These are phyloP conservation scores for Cruciata laevipes DNA, from an alignment of 257 asterid genomes.

Conservation along the genomic window DNA sequence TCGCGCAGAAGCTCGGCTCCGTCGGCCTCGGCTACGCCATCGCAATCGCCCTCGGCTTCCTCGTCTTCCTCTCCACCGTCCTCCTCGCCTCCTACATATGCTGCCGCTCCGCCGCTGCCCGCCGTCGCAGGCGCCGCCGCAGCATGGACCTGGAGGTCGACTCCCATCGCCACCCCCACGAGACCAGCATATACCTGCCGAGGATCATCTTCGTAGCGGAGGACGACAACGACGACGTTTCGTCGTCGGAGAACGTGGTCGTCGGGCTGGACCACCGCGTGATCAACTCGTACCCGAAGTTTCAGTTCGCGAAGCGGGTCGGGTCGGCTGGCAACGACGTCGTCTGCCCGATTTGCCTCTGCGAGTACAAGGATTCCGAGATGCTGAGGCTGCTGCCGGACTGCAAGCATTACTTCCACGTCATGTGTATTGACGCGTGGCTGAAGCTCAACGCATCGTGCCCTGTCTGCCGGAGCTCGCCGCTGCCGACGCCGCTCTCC, in stretches of 20 bases:
- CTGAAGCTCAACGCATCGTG: slow-evolving; percentile 82
- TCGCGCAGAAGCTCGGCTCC: slow-evolving; percentile 26
- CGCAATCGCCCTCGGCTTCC: slow-evolving; percentile 73
- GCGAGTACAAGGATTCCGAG: slow-evolving; percentile 82
- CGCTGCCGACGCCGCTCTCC: slow-evolving; percentile 87
- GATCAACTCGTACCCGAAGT: slow-evolving; percentile 72
- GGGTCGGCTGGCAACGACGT: slow-evolving; percentile 21
- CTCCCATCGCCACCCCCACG: slow-evolving; percentile 16
- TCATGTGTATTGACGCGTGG: slow-evolving; percentile 90
- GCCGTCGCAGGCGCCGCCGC: slow-evolving; percentile 50
- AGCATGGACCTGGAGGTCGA: slow-evolving; percentile 3
- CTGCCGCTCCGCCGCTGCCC: slow-evolving; percentile 61
- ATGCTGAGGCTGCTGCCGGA: slow-evolving; percentile 88
- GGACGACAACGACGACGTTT: slow-evolving; percentile 37
- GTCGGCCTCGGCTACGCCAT: slow-evolving; percentile 73
- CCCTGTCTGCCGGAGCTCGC: slow-evolving; percentile 89
- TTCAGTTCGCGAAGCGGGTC: slow-evolving; percentile 42
- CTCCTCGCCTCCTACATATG: slow-evolving; percentile 72
- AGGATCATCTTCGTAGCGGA: slow-evolving; percentile 78
- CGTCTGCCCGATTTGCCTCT: slow-evolving; percentile 67
- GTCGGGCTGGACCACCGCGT: slow-evolving; percentile 79
- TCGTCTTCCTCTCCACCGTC: slow-evolving; percentile 63
- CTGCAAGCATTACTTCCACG: slow-evolving; percentile 80
- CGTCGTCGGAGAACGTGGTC: slow-evolving; percentile 35
- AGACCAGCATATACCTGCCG: slow-evolving; percentile 64